Base-by-base conservation (phyloP, 371 early-diverging fungal species). In the Mucor irregularis region DNA sequence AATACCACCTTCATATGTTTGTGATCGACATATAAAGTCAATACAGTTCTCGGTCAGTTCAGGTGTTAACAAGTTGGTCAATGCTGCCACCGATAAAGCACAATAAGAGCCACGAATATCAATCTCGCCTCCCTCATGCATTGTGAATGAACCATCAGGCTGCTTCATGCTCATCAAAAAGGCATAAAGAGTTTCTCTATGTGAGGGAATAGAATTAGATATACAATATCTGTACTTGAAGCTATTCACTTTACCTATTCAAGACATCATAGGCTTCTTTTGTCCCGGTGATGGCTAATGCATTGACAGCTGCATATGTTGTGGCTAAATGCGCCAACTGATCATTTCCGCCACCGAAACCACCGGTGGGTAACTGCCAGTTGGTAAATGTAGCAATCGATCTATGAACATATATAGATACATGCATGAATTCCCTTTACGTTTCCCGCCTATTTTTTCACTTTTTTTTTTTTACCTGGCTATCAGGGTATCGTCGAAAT, bases 1-100 rank as follows among this genome's bases (percentile, higher is more conserved):
- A 44, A 98, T 81, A 2, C 99, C 99, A 11, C 99, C 99, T 68
- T 98, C 99, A 68, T 90, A 96, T 0, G 93, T 90, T 66, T 99
- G 99, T n/a, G 78, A 44, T 51, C 62, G 44, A 2, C 68, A 73
- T 22, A 97, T 85, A 53, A 92, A 96, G 9, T 85, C 86, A 0
- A 82, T 84, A n/a, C 82, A 83, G 21, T 84, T 83, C 3, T 64
- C 71, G 1, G 81, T 78, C 40, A 99, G 68, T 56, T 93, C 93
- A 1, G 89, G 86, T 5, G 92, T 93, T 38, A 92, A 55, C 28
- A 95, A 69, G 56, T 91, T 87, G 9, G 90, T 76, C 26, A 98
- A 56, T 3, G 87, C 78, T 3, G 94, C 95, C 3, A 84, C 80
- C 0, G 91, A 78, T 42, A 97, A 53, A 2, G 90, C 97, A 68